Evolutionary conservation across 129 eudicot species (phyloP).

Genomic region (Cynara cardunculus): DNA sequence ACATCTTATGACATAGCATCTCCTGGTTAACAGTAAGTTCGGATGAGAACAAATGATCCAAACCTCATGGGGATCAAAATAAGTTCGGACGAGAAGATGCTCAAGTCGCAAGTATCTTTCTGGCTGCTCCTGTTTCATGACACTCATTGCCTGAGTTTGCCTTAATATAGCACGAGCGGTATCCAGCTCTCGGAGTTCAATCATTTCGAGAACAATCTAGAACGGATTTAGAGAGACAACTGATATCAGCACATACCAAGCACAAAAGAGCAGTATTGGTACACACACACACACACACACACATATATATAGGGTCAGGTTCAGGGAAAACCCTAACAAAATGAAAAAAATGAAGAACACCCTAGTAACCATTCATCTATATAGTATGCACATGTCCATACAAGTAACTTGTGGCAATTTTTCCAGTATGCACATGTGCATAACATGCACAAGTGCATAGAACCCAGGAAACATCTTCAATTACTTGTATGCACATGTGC

Average conservation of each 20-base stretch:
- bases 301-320: no score
- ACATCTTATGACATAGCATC: no score
- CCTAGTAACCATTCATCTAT: no score
- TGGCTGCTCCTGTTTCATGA: slow-evolving; percentile 98
- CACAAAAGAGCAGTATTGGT: background rate
- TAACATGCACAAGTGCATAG: no score
- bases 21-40: no score
- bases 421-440: no score
- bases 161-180: slow-evolving; percentile 97
- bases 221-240: background rate
- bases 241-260: slow-evolving; percentile 16
- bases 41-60: slow-evolving; percentile 1
- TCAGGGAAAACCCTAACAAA: no score
- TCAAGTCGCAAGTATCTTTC: slow-evolving; percentile 94
- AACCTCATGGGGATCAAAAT: slow-evolving; percentile 98
- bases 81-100: slow-evolving; percentile 97
- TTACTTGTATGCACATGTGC: no score
- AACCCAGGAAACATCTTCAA: no score
- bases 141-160: slow-evolving; percentile 98
- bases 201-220: slow-evolving; percentile 97
- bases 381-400: no score
- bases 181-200: slow-evolving; percentile 96
- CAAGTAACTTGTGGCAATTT: no score
- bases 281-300: background rate
- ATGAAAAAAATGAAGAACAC: no score